phyloP scores from a whole-genome alignment of 2,329 filamentous ascomycete species.

The Peltaster fructicola region DNA sequence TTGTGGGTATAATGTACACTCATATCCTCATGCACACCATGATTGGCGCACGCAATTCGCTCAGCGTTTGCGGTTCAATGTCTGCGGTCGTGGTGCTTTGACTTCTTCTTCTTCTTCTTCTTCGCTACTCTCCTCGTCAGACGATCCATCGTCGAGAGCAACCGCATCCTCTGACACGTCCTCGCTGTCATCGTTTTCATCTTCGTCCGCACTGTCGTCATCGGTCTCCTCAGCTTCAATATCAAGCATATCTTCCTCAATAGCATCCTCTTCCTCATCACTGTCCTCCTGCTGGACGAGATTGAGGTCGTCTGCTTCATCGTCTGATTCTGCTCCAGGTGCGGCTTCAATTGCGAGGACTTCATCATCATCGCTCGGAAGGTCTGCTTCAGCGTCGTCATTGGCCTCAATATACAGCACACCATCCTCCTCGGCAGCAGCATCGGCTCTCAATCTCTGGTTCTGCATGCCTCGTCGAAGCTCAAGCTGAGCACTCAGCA shows the following conservation, averaged over 20 bases:
- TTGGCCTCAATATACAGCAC: slow-evolving; percentile 80
- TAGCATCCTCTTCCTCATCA: slow-evolving; percentile 51
- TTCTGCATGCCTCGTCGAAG: slow-evolving; percentile 52
- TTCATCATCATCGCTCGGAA: slow-evolving; percentile 21
- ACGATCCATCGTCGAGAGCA: slow-evolving; percentile 13
- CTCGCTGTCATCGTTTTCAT: slow-evolving; percentile 31
- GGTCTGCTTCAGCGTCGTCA: slow-evolving; percentile 35
- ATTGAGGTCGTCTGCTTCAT: slow-evolving; percentile 15
- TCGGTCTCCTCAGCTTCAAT: slow-evolving; percentile 19
- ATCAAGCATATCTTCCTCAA: slow-evolving; percentile 30
- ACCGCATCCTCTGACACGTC: slow-evolving; percentile 24
- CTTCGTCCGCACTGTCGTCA: slow-evolving; percentile 33
- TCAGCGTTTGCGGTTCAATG: slow-evolving; percentile 8
- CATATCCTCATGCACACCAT: slow-evolving; percentile 2
- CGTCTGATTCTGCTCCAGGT: slow-evolving; percentile 7
- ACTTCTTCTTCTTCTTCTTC: slow-evolving; percentile 25
- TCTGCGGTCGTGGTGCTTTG: slow-evolving; percentile 7
- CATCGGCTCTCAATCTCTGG: slow-evolving; percentile 28
- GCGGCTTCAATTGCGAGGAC: slow-evolving; percentile 11
- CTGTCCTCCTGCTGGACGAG: slow-evolving; percentile 27
- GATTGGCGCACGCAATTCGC: not conserved
- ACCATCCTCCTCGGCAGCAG: slow-evolving; percentile 50
- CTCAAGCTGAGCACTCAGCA: slow-evolving; percentile 79
- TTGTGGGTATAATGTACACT: slow-evolving; percentile 1
- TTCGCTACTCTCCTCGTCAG: slow-evolving; percentile 29